Evolutionary conservation across 139 green algal species (phyloP), one percentile per base, ranked within the genome.

Genomic region (Cymbomonas tetramitiformis): DNA sequence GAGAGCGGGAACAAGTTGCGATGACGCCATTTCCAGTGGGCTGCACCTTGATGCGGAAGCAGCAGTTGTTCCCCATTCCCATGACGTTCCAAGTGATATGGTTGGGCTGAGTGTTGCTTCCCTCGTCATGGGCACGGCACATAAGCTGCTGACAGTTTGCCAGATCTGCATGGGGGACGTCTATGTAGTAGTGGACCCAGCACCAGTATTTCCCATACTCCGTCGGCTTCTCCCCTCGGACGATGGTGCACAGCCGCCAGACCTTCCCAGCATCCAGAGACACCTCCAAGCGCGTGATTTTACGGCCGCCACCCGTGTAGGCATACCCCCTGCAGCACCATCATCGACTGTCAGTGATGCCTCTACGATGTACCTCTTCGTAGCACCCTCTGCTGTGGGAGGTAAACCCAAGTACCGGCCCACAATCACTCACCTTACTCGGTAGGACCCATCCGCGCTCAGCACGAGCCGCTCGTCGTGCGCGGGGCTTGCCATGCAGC

Each of bases 41-140:
- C 6, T 43, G 15, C n/a, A 48, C 30, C 34, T 69, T 69, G 9
- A 79, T 52, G 33, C 74, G 62, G 72, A 84, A 96, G 58, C 83
- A 76, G 68, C 76, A 86, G 77, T 98, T 98, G 83, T 96, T 96
- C 77, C 95, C 85, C 91, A 97, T 95, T 61, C 91, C 91, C 84
- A 97, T 93, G 28, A 96, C 29, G 56, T 95, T 98, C 90, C 90
- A 96, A 1, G 84, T 91, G 24, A 74, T 30, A 32, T 77, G 29
- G n/a, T 63, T 12, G 2, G 72, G 72, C 64, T 74, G 65, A 15
- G 60, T 75, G 70, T 79, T 79, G n/a, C 67, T 71, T 39, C 36
- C 48, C 24, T 63, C 51, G 30, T 79, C 72, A 63, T 64, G 78
- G 3, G 86, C 86, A 9, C 87, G 79, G 40, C 38, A 38, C 1